phyloP scores from a whole-genome alignment of 176 grass and related monocot genomes.

The Areca catechu region DNA sequence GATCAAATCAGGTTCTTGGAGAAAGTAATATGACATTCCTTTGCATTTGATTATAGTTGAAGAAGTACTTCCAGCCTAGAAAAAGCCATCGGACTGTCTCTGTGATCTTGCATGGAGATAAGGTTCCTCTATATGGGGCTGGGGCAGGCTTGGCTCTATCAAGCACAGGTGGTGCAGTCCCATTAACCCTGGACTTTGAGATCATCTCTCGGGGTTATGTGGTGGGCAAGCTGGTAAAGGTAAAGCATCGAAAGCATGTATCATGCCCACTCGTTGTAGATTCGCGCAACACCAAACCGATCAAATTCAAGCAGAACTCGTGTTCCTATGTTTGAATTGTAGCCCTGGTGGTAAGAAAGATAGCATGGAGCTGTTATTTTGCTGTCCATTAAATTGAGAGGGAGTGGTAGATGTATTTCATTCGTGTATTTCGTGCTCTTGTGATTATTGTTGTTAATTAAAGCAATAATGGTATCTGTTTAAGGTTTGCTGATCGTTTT shows the following conservation, averaged over 20 bases:
- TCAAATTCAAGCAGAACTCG: conserved; percentile 31
- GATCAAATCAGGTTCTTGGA: no score
- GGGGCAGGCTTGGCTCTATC: conserved; percentile 47
- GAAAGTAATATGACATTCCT: not conserved
- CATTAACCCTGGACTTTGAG: conserved; percentile 41
- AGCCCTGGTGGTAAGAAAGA: no score
- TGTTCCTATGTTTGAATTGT: conserved; percentile 36
- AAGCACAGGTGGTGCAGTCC: conserved; percentile 30
- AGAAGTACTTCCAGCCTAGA: conserved; percentile 70
- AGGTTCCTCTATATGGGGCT: conserved; percentile 70
- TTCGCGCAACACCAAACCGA: conserved; percentile 38
- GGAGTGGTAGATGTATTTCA: no score
- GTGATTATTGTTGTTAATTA: no score
- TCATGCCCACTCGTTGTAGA: conserved; percentile 35
- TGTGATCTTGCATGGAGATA: conserved; percentile 58
- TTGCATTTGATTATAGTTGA: conserved; percentile 30
- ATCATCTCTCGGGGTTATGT: conserved; percentile 55
- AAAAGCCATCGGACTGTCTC: conserved; percentile 35
- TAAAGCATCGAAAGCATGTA: conserved; percentile 45
- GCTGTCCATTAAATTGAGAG: no score
- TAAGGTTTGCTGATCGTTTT: no score
- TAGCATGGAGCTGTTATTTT: no score
- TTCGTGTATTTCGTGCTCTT: no score
- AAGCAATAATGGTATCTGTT: no score
- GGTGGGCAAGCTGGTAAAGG: conserved; percentile 67